phyloP scores from a whole-genome alignment of 2,329 filamentous ascomycete genomes.

The Graphilbum ipis-grandicollis region DNA sequence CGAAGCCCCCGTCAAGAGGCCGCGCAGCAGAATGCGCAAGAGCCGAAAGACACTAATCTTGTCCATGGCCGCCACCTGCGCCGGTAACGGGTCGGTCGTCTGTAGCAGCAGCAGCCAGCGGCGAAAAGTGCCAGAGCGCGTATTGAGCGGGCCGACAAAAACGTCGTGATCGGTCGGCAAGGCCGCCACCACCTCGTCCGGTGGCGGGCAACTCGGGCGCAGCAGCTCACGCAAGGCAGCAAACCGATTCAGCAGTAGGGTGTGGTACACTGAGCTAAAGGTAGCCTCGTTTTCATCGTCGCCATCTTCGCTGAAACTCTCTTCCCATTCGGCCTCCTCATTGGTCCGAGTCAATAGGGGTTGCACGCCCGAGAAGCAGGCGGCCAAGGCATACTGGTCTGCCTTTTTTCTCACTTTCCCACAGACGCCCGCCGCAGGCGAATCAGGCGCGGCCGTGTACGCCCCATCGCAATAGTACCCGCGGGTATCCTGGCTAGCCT shows the following conservation, averaged over 20 bases:
- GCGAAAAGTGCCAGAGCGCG: conserved; percentile 27
- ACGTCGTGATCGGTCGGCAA: conserved; percentile 37
- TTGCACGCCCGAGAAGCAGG: no score
- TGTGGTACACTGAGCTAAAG: conserved; percentile 50
- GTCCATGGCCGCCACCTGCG: conserved; percentile 46
- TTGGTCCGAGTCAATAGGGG: no score
- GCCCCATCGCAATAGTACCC: conserved; percentile 66
- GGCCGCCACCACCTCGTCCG: conserved; percentile 29
- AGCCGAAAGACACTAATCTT: conserved; percentile 49
- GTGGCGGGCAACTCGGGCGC: conserved; percentile 35
- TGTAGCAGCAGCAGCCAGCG: conserved; percentile 35
- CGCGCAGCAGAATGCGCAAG: conserved; percentile 46
- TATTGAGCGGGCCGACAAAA: conserved; percentile 35
- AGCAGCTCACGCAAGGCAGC: conserved; percentile 44
- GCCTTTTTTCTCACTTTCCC: no score
- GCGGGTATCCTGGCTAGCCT: conserved; percentile 30
- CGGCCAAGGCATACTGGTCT: no score
- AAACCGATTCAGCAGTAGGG: conserved; percentile 48
- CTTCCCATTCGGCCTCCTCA: no score
- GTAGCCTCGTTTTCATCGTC: conserved; percentile 12
- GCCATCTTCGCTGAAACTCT: no score
- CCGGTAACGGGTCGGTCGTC: conserved; percentile 36
- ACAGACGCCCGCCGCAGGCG: conserved; percentile 6
- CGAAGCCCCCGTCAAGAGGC: conserved; percentile 34
- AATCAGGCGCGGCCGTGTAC: conserved; percentile 46